Conservation (phyloP, 805 yeast genomes). For the Myxozyma kluyveri region DNA sequence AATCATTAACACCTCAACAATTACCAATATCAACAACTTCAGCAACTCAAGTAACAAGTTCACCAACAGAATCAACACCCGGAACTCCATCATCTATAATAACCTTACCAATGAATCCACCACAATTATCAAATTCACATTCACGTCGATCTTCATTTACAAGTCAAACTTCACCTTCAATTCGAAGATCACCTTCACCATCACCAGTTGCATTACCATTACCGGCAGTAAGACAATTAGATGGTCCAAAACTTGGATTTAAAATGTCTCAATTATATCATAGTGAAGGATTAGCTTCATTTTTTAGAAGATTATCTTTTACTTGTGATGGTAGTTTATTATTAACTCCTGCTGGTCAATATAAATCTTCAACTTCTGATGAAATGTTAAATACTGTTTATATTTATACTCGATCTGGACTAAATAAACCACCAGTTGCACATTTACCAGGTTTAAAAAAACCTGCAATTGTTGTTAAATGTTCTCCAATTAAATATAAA, state of each 20-base stretch:
- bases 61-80: slow-evolving; percentile 31
- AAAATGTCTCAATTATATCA: slow-evolving; percentile 55
- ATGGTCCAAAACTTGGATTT: slow-evolving; percentile 36
- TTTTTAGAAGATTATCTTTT: slow-evolving; percentile 79
- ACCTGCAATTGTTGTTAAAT: slow-evolving; percentile 80
- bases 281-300: slow-evolving; percentile 83
- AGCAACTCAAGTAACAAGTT: slow-evolving; percentile 22
- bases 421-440: slow-evolving; percentile 69
- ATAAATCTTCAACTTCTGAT: slow-evolving; percentile 42
- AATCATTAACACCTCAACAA: not conserved
- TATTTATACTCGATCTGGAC: slow-evolving; percentile 68
- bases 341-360: slow-evolving; percentile 73
- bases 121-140: slow-evolving; percentile 35
- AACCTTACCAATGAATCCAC: slow-evolving; percentile 39
- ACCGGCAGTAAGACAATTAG: slow-evolving; percentile 49
- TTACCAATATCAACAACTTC: slow-evolving; percentile 1
- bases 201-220: slow-evolving; percentile 39
- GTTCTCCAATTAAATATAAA: slow-evolving; percentile 65
- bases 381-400: slow-evolving; percentile 67
- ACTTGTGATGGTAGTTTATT: slow-evolving; percentile 87
- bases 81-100: slow-evolving; percentile 27
- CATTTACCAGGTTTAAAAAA: slow-evolving; percentile 74
- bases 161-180: slow-evolving; percentile 37
- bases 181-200: slow-evolving; percentile 41
- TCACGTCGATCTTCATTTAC: slow-evolving; percentile 47